Percentiles rank a stretch among this genome's conserved stretches.
These are phyloP conservation scores for Dichotomocladium elegans DNA, from an alignment of 371 early-diverging fungal genomes.

Conservation along the genomic window DNA sequence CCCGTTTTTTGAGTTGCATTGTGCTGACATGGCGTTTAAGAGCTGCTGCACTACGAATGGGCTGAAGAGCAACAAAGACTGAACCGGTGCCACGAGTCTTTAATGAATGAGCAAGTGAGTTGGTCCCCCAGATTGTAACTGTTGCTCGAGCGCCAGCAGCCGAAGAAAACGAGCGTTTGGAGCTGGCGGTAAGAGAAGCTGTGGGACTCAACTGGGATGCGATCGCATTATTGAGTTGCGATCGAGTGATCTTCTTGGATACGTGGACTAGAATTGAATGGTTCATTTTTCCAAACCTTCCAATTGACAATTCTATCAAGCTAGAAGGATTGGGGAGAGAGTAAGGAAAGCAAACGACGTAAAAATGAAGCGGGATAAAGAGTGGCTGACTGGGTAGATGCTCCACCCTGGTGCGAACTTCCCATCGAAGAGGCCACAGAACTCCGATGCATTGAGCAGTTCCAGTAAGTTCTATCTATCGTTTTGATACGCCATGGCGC, in stretches of 20 bases:
- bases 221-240: constrained; percentile 34
- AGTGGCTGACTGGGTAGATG: too few species aligned
- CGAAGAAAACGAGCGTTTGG: constrained; percentile 22
- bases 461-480: too few species aligned
- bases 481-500: too few species aligned
- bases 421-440: too few species aligned
- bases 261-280: constrained; percentile 43
- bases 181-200: constrained; percentile 14
- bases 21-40: constrained; percentile 22
- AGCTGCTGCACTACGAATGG: constrained; percentile 26
- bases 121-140: constrained; percentile 42
- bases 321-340: too few species aligned
- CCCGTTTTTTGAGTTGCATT: constrained; percentile 26
- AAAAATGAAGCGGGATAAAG: too few species aligned
- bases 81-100: constrained; percentile 13
- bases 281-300: too few species aligned
- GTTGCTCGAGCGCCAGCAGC: constrained; percentile 17
- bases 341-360: too few species aligned
- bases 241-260: constrained; percentile 48
- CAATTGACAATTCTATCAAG: too few species aligned
- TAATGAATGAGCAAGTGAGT: constrained; percentile 21
- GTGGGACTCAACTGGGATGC: constrained; percentile 23
- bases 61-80: constrained; percentile 31
- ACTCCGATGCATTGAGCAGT: too few species aligned
- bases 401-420: too few species aligned